Conservation (phyloP, 352 stramenopile genomes). For the Pythium plurisporium region DNA sequence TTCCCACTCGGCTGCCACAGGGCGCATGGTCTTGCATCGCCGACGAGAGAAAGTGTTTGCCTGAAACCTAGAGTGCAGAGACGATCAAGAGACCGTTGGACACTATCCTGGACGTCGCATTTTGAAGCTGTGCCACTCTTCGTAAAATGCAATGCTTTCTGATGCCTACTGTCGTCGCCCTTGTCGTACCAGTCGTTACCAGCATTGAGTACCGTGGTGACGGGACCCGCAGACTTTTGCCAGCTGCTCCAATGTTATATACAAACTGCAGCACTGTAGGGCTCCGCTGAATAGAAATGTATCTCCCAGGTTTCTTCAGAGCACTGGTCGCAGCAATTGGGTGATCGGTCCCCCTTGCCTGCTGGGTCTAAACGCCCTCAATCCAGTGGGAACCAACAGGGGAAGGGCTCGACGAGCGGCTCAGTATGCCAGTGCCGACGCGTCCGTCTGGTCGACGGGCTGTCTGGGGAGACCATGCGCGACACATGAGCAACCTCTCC, state of each 20-base stretch:
- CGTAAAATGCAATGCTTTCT: not conserved
- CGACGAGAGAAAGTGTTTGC: too few relatives aligned
- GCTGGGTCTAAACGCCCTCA: not conserved
- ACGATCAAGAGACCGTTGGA: too few relatives aligned
- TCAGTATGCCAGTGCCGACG: constrained; percentile 10
- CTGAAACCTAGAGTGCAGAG: too few relatives aligned
- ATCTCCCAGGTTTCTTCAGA: too few relatives aligned
- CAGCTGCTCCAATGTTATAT: too few relatives aligned
- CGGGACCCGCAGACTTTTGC: not conserved
- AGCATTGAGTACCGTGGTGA: too few relatives aligned
- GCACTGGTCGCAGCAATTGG: too few relatives aligned
- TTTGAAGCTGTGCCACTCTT: not conserved
- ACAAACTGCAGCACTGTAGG: too few relatives aligned
- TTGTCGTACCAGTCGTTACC: too few relatives aligned
- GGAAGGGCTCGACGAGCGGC: not conserved
- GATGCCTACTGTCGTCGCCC: not conserved
- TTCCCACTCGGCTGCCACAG: too few relatives aligned
- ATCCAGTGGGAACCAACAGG: not conserved
- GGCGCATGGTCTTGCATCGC: not conserved
- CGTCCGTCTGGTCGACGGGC: not conserved
- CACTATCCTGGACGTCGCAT: not conserved
- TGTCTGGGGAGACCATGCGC: not conserved
- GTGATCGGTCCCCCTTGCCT: too few relatives aligned
- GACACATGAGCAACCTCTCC: constrained; percentile 9
- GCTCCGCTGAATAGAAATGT: too few relatives aligned